Evolutionary conservation across 2,329 filamentous ascomycete species (phyloP).

Genomic region (Colletotrichum trifolii): DNA sequence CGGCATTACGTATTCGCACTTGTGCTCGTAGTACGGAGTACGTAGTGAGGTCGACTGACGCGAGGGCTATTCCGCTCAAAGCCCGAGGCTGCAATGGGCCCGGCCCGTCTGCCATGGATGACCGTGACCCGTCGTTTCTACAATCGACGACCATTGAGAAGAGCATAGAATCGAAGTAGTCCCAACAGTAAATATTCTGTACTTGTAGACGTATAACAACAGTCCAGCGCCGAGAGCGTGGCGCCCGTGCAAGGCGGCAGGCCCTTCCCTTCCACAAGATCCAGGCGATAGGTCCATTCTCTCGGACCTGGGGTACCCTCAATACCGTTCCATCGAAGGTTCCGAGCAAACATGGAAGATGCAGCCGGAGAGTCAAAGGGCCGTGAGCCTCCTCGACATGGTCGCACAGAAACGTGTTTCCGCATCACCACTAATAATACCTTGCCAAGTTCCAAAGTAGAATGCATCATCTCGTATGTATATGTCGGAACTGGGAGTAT

Average conservation of each 20-base stretch:
- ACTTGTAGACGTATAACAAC: too few relatives aligned
- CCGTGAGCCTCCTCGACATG: conserved; percentile 20
- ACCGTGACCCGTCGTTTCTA: not conserved
- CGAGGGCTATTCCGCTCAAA: conserved; percentile 3
- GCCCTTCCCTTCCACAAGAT: too few relatives aligned
- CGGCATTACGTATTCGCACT: conserved; percentile 21
- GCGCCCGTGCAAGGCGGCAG: too few relatives aligned
- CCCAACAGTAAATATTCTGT: too few relatives aligned
- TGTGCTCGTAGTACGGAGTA: not conserved
- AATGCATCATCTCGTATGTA: conserved; percentile 23
- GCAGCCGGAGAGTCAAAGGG: conserved; percentile 8
- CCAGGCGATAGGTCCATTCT: too few relatives aligned
- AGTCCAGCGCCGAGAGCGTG: too few relatives aligned
- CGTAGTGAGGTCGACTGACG: not conserved
- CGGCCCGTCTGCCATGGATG: not conserved
- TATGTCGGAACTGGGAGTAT: conserved; percentile 13
- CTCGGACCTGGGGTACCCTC: not conserved
- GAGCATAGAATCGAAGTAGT: conserved; percentile 5
- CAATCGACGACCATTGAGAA: conserved; percentile 2
- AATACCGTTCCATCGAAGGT: not conserved
- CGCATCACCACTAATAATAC: conserved; percentile 11
- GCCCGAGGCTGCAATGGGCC: not conserved
- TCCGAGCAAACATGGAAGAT: not conserved
- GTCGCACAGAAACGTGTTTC: not conserved
- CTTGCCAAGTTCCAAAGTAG: conserved; percentile 3